Conservation (phyloP, 148 eudicot species). For the Dianthus caryophyllus region DNA sequence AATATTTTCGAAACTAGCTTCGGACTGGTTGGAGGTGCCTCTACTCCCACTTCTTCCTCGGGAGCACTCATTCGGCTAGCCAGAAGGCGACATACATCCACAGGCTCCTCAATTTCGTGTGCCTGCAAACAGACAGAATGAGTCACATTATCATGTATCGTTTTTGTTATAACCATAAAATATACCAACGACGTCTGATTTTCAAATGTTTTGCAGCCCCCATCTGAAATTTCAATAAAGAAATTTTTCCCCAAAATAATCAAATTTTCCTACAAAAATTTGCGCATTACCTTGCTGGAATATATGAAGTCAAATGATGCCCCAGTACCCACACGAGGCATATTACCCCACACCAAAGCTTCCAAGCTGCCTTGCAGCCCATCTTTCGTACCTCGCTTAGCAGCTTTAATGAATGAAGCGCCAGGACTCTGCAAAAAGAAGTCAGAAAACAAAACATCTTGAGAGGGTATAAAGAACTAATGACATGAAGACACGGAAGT, state of each 20-base stretch:
- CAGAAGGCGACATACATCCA: slow-evolving; percentile 50
- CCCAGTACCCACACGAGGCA: slow-evolving; percentile 81
- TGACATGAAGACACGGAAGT: neutral
- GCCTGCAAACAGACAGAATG: slow-evolving; percentile 33
- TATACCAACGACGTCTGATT: neutral
- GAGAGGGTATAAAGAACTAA: neutral
- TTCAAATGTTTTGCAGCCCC: too few relatives aligned
- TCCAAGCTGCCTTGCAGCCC: slow-evolving; percentile 75
- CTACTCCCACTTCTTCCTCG: slow-evolving; percentile 29
- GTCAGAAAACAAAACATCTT: slow-evolving; percentile 2
- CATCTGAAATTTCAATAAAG: neutral
- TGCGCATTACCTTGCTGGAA: slow-evolving; percentile 51
- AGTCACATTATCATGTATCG: neutral
- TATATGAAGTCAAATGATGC: slow-evolving; percentile 61
- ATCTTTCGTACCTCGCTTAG: slow-evolving; percentile 62
- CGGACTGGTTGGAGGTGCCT: slow-evolving; percentile 28
- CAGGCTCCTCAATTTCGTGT: slow-evolving; percentile 47
- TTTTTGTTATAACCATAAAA: neutral
- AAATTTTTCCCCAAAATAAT: neutral
- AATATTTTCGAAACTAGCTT: slow-evolving; percentile 30
- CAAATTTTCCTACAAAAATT: neutral
- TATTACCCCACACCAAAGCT: slow-evolving; percentile 80
- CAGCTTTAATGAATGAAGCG: slow-evolving; percentile 69
- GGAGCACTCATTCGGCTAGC: slow-evolving; percentile 28
- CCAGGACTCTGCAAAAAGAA: slow-evolving; percentile 63